Percentiles rank a stretch among this genome's conserved stretches.
Evolutionary conservation across 306 rosid genomes (phyloP).

Genomic region (Inga oerstediana): DNA sequence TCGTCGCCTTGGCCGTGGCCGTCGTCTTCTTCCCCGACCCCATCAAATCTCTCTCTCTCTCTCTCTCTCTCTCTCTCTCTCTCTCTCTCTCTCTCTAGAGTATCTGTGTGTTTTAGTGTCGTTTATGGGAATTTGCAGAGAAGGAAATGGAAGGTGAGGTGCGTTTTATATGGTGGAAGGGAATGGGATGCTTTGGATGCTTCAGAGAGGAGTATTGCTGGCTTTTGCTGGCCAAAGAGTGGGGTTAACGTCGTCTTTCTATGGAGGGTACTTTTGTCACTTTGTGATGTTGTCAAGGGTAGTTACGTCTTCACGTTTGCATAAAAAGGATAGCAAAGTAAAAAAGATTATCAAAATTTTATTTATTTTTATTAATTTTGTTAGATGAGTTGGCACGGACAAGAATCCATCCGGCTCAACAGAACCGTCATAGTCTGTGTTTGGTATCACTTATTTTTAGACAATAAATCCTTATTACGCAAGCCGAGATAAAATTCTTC

Average conservation of each 20-base stretch:
- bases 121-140: not conserved
- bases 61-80: not conserved
- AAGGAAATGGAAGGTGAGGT: not conserved
- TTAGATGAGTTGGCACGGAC: not conserved
- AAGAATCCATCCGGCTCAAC: not conserved
- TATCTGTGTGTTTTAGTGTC: not conserved
- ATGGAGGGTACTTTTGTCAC: slow-evolving; percentile 17
- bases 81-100: not conserved
- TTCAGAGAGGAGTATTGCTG: slow-evolving; percentile 16
- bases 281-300: not conserved
- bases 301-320: not conserved
- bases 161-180: slow-evolving; percentile 5
- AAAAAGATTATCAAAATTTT: not conserved
- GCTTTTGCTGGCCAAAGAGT: slow-evolving; percentile 23
- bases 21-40: slow-evolving; percentile 6
- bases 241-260: not conserved
- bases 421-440: not conserved
- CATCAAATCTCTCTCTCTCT: slow-evolving; percentile 5
- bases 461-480: too few relatives aligned
- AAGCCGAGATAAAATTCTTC: too few relatives aligned
- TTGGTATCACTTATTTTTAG: too few relatives aligned
- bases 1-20: not conserved
- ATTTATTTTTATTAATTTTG: not conserved
- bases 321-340: not conserved
- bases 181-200: slow-evolving; percentile 42